phyloP scores from a whole-genome alignment of 2,329 filamentous ascomycete species.

The Exserohilum turcica region DNA sequence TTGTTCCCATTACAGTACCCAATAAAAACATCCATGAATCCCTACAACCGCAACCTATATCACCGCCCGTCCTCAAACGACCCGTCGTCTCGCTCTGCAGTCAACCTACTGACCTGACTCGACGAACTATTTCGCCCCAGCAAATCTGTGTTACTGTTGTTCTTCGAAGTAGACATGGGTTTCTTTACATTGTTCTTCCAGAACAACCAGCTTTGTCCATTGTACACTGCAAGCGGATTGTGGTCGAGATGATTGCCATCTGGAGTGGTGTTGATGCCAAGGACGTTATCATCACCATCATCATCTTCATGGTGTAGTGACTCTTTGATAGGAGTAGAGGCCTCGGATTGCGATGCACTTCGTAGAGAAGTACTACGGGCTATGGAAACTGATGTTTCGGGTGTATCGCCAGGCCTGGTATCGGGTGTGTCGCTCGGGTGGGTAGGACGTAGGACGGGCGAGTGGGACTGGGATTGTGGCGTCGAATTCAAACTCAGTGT shows the following conservation, averaged over 20 bases:
- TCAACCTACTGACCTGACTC: slow-evolving; percentile 65
- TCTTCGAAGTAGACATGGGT: neutral
- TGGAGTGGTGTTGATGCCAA: slow-evolving; percentile 13
- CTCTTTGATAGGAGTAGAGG: slow-evolving; percentile 10
- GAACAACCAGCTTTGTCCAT: slow-evolving; percentile 59
- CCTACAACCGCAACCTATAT: too few relatives aligned
- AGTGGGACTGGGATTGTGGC: slow-evolving; percentile 13
- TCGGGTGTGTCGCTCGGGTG: slow-evolving; percentile 18
- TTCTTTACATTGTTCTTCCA: slow-evolving; percentile 52
- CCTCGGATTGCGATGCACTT: slow-evolving; percentile 19
- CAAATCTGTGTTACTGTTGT: slow-evolving; percentile 31
- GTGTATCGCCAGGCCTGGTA: slow-evolving; percentile 20
- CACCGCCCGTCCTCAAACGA: too few relatives aligned
- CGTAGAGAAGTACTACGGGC: slow-evolving; percentile 8
- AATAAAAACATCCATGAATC: too few relatives aligned
- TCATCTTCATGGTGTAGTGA: neutral
- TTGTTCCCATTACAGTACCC: too few relatives aligned
- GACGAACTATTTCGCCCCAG: slow-evolving; percentile 52
- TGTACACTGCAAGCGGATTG: slow-evolving; percentile 57
- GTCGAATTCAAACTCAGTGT: slow-evolving; percentile 24
- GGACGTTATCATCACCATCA: neutral
- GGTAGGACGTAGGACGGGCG: slow-evolving; percentile 23
- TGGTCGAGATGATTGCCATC: slow-evolving; percentile 21
- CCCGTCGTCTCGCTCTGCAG: slow-evolving; percentile 23
- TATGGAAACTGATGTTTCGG: slow-evolving; percentile 30